Conservation (phyloP, 1,284 basidiomycete genomes). For the Microbotryum scabiosae region DNA sequence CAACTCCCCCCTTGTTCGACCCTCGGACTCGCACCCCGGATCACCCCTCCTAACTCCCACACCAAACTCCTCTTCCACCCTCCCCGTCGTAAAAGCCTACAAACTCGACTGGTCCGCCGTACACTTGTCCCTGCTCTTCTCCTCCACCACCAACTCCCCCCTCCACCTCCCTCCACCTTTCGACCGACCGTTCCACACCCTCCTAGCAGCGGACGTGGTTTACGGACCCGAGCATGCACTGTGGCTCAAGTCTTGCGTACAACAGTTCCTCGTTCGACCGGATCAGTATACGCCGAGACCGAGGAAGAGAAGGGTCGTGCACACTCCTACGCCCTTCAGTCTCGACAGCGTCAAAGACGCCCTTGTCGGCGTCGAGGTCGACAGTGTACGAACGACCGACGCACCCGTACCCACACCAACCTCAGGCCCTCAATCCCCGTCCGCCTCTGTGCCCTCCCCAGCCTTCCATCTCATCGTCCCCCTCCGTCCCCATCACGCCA, state of each 20-base stretch:
- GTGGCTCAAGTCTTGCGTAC: constrained; percentile 59
- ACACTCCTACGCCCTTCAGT: constrained; percentile 6
- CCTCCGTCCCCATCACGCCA: constrained; percentile 55
- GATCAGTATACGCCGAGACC: background rate
- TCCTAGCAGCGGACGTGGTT: constrained; percentile 66
- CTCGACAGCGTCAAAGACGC: constrained; percentile 10
- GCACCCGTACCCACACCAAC: background rate
- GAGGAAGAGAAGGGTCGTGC: background rate
- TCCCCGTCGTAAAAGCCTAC: constrained; percentile 15
- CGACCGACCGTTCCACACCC: constrained; percentile 54
- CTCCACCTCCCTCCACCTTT: constrained; percentile 7
- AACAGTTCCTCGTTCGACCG: constrained; percentile 49
- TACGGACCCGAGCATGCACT: constrained; percentile 61
- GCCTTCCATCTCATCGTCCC: constrained; percentile 68
- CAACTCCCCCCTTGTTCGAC: constrained; percentile 5
- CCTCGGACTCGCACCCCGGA: constrained; percentile 1
- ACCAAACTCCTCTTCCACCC: background rate
- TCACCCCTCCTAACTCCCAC: constrained; percentile 8
- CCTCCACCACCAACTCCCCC: constrained; percentile 11
- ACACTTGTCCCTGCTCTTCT: constrained; percentile 20
- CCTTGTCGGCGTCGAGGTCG: background rate
- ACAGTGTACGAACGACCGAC: background rate
- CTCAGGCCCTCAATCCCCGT: background rate
- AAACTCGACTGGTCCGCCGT: constrained; percentile 31
- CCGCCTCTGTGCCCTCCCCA: background rate